Base-by-base conservation (phyloP, 495 filamentous ascomycete species). In the Xylaria longipes region DNA sequence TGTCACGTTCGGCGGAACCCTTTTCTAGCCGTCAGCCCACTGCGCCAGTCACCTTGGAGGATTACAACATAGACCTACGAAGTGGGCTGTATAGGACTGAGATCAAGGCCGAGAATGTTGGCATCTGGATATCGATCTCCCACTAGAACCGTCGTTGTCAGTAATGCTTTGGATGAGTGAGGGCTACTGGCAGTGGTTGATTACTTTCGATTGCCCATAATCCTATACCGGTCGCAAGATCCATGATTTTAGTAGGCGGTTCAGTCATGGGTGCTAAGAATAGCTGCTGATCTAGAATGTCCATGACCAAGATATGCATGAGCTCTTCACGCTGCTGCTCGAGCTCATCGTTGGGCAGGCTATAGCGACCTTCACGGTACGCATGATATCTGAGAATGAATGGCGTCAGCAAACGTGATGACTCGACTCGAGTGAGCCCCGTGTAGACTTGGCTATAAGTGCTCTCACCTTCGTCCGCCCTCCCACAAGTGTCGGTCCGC, bases 301-400 rank as follows among this genome's bases (percentile, higher is more conserved):
- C 61, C 48, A 75, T 75, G 72, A 84, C 85, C 73, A 91, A 84
- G 65, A 89, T 86, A 78, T 94, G 91, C 69, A 87, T 82, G 74
- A 93, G 80, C 73, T 93, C 91, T 35, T 92, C 84, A 41, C 91
- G 89, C 76, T 91, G 87, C 80, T 91, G 88, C 79, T 93, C 90
- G 45, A 78, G 79, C 71, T 85, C 87, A 70, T 89, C 87, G 72
- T 89, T 89, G 11, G 89, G 88, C 58, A 90, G 81, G n/a, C 85
- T 76, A 70, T 91, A 90, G 46, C 80, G 80, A n/a, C 88, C 89
- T 64, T 85, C 81, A 65, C 77, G 81, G 72, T 80, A 89, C 57
- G 85, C 83, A 69, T 90, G 87, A 72, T 91, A 91, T 45, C 84
- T 72, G 48, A 54, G 14, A 63, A 33, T 20, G 20, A 8, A 57